Evolutionary conservation across 768 basidiomycete genomes (phyloP).

Genomic region (Dictyophora rubrovolvata): DNA sequence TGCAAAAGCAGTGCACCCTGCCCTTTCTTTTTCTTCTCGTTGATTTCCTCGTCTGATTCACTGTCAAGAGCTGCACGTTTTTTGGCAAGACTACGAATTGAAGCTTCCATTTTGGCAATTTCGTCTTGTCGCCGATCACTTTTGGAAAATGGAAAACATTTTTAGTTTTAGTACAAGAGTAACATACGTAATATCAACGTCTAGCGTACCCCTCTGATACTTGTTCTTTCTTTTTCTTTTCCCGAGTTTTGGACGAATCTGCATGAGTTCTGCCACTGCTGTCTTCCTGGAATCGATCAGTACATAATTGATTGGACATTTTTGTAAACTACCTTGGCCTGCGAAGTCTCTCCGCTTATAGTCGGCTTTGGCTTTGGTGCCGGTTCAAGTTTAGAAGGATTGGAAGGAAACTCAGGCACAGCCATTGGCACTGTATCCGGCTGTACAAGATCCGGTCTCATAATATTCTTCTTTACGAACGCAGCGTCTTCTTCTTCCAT

Average conservation of each 20-base stretch:
- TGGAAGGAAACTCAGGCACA: not conserved
- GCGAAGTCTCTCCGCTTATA: constrained; percentile 25
- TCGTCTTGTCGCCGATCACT: constrained; percentile 62
- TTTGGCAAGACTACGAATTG: constrained; percentile 69
- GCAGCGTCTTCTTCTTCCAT: constrained; percentile 45
- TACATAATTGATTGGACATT: not conserved
- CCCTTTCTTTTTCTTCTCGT: constrained; percentile 37
- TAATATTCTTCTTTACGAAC: constrained; percentile 62
- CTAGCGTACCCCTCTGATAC: constrained; percentile 42
- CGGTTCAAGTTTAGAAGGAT: not conserved
- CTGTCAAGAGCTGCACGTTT: constrained; percentile 33
- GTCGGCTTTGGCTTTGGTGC: constrained; percentile 17
- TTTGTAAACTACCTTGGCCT: not conserved
- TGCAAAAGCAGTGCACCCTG: constrained; percentile 62
- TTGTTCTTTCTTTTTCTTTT: constrained; percentile 65
- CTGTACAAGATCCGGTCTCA: constrained; percentile 50
- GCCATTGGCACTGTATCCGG: not conserved
- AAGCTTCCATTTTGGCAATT: constrained; percentile 81
- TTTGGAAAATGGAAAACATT: no score
- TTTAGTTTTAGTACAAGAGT: not conserved
- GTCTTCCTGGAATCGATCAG: constrained; percentile 7
- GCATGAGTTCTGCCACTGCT: constrained; percentile 17
- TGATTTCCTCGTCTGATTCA: constrained; percentile 51
- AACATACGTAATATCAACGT: constrained; percentile 3
- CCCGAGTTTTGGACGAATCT: constrained; percentile 65